Evolutionary conservation across 108 stramenopile genomes (phyloP).

Genomic region (Epithemia pelagica): DNA sequence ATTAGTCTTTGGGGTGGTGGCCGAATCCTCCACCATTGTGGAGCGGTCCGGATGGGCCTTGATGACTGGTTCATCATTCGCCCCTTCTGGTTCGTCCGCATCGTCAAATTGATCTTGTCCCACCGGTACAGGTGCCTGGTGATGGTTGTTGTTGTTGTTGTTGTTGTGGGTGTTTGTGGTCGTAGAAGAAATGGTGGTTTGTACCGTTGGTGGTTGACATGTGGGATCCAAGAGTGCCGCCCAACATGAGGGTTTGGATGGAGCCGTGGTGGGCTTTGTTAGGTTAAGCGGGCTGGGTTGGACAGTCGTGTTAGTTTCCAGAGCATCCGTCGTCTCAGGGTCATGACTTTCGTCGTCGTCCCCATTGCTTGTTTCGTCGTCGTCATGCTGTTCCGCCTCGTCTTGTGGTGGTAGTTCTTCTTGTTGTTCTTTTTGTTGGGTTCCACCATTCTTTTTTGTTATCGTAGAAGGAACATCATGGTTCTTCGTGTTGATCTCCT

Average conservation of each 20-base stretch:
- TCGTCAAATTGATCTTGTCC: conserved; percentile 33
- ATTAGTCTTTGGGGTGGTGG: background rate
- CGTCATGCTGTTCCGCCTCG: conserved; percentile 12
- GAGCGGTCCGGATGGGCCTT: conserved; percentile 15
- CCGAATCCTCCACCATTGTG: background rate
- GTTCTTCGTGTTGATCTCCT: background rate
- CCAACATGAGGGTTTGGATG: background rate
- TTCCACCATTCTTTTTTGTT: conserved; percentile 1
- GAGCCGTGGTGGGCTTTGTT: background rate
- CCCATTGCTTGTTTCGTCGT: background rate
- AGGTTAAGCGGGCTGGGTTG: background rate
- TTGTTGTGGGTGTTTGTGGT: too few species aligned
- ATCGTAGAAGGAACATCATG: background rate
- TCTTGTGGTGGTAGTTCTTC: conserved; percentile 33
- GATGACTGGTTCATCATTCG: conserved; percentile 23
- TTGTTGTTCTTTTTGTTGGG: conserved; percentile 8
- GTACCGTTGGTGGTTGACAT: background rate
- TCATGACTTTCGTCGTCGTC: background rate
- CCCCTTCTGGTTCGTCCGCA: conserved; percentile 46
- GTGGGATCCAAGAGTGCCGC: background rate
- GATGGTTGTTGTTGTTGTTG: background rate
- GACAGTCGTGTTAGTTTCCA: background rate
- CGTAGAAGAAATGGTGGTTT: too few species aligned
- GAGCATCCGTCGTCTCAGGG: background rate
- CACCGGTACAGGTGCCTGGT: background rate